Percentiles rank a stretch among this genome's conserved stretches.
Conservation (phyloP, 306 rosid genomes). For the Canavalia gladiata region DNA sequence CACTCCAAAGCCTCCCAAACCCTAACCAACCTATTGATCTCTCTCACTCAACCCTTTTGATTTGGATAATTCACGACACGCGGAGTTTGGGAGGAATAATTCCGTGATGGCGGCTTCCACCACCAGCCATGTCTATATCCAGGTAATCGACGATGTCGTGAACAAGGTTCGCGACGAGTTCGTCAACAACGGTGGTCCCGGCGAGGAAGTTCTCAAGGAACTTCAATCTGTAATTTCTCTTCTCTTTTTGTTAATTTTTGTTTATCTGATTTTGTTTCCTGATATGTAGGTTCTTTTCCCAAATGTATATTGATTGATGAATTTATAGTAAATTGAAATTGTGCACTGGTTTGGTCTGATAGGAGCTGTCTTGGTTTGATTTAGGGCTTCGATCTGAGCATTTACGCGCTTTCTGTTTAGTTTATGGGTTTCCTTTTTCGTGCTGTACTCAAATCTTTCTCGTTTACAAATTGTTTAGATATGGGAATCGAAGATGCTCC, state of each 20-base stretch:
- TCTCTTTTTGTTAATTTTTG: neutral
- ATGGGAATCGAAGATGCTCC: conserved; percentile 92
- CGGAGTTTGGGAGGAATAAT: conserved; percentile 12
- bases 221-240: conserved; percentile 81
- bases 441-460: conserved; percentile 25
- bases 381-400: conserved; percentile 64
- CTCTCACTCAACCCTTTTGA: neutral
- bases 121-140: conserved; percentile 82
- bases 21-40: conserved; percentile 26
- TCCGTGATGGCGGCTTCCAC: conserved; percentile 70
- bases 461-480: conserved; percentile 53
- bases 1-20: conserved; percentile 45
- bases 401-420: conserved; percentile 47
- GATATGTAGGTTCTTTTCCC: neutral
- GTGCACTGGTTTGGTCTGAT: neutral
- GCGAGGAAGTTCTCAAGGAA: conserved; percentile 91
- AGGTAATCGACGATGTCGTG: conserved; percentile 88
- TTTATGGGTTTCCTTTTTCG: neutral
- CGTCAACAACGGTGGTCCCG: conserved; percentile 73
- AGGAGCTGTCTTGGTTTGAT: conserved; percentile 9
- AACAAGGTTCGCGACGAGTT: conserved; percentile 92
- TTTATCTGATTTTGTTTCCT: neutral
- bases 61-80: conserved; percentile 37
- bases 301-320: neutral
- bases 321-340: neutral